Conservation (phyloP, 495 filamentous ascomycete species). For the Penicillium longicatenatum region DNA sequence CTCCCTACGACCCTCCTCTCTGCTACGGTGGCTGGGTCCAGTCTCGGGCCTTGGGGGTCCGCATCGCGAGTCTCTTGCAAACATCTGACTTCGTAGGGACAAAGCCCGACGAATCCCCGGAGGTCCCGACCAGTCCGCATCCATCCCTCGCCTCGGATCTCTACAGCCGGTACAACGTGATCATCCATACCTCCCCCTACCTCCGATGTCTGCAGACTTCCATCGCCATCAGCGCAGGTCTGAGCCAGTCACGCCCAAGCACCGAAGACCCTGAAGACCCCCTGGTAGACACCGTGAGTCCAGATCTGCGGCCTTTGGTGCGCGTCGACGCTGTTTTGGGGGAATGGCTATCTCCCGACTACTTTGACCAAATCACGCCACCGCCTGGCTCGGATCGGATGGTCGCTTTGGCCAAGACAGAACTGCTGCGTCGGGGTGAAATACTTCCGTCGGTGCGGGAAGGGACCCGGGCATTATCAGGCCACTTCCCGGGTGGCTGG, state of each 20-base stretch:
- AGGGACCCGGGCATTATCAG: constrained; percentile 29
- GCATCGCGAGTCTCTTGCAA: constrained; percentile 74
- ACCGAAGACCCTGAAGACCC: constrained; percentile 12
- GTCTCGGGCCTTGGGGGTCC: constrained; percentile 71
- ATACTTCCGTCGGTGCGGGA: constrained; percentile 27
- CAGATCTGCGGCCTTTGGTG: constrained; percentile 43
- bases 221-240: constrained; percentile 83
- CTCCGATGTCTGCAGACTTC: constrained; percentile 92
- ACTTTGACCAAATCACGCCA: constrained; percentile 88
- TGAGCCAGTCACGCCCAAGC: constrained; percentile 64
- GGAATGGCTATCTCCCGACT: constrained; percentile 92
- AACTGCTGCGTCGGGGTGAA: constrained; percentile 72
- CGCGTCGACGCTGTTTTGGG: constrained; percentile 91
- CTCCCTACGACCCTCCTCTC: constrained; percentile 92
- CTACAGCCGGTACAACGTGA: constrained; percentile 67
- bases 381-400: constrained; percentile 84
- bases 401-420: constrained; percentile 83
- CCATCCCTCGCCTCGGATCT: constrained; percentile 34
- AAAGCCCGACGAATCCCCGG: constrained; percentile 18
- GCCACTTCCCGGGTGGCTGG: constrained; percentile 68
- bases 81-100: constrained; percentile 35
- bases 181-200: constrained; percentile 91
- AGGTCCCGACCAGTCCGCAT: constrained; percentile 18
- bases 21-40: constrained; percentile 95
- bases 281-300: constrained; percentile 9